Base-by-base conservation (phyloP, 495 filamentous ascomycete species). In the Xylaria curta region DNA sequence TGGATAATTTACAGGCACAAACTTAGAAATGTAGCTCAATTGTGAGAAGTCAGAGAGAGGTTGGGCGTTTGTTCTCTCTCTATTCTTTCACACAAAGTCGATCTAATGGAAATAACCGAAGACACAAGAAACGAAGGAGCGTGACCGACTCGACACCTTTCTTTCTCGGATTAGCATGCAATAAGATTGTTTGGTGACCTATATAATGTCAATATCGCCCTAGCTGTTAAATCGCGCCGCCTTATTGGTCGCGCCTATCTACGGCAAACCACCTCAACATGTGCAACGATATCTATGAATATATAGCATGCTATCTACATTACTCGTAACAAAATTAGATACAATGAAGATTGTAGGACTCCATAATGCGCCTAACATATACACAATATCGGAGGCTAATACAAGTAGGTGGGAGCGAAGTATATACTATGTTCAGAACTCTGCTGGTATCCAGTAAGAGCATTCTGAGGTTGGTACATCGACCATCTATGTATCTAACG, bases 401-500 rank as follows among this genome's bases (percentile, higher is more conserved):
- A 47, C 47, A 15, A 5, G 10, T 1, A 64, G 13, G 10, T 1
- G 47, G 42, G 47, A 64, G 61, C 13, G 61, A 64, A 64, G 24
- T 17, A 31, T 33, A 26, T 66, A 31, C 21, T 21, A 51, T 51
- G 46, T 66, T 66, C 7, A 17, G 28, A 64, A 24, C 38, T 64
- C 24, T n/a, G 40, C 42, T 3, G n/a, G 21, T 33, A 44, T 44
- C 24, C 24, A 66, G 17, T 31, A 68, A 51, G 49, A 47, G 47
- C 6, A 4, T 3, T 9, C 38, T n/a, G 6, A 54, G 6, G 15
- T 40, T 21, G 26, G 33, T 67, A 56, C 24, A 54, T 31, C 21
- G 49, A 47, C 54, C 53, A 38, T 69, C 42, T 61, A 59, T 69
- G 33, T 49, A 59, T 38, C 56, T 69, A 69, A 26, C 4, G 24